Conservation (phyloP, 495 filamentous ascomycete genomes). For the Penicillium daleae region DNA sequence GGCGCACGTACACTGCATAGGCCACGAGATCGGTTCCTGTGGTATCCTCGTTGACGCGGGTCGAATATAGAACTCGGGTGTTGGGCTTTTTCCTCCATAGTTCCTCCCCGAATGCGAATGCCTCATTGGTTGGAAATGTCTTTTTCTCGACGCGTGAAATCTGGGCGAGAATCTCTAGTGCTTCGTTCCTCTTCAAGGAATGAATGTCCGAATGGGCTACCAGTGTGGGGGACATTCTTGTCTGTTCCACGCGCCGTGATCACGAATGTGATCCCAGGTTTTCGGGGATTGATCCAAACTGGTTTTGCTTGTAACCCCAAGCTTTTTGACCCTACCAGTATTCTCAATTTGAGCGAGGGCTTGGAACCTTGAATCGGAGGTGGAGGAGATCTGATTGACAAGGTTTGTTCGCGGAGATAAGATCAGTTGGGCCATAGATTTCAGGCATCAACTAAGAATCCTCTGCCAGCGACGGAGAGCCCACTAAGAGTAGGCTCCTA, state of each 20-base stretch:
- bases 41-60: slow-evolving; percentile 26
- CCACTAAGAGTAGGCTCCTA: too few species aligned
- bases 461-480: too few species aligned
- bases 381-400: background rate
- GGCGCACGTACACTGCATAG: slow-evolving; percentile 59
- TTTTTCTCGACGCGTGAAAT: slow-evolving; percentile 58
- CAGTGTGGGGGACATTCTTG: slow-evolving; percentile 39
- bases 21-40: slow-evolving; percentile 39
- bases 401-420: background rate
- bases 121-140: slow-evolving; percentile 61
- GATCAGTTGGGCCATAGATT: background rate
- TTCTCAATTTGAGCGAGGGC: background rate
- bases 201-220: slow-evolving; percentile 48
- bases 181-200: slow-evolving; percentile 44
- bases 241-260: slow-evolving; percentile 23
- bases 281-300: background rate
- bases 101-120: slow-evolving; percentile 55
- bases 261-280: slow-evolving; percentile 15
- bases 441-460: background rate
- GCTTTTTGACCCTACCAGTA: background rate
- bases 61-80: slow-evolving; percentile 53
- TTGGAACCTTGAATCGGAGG: background rate
- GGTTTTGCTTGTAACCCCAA: background rate
- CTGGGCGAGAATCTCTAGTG: slow-evolving; percentile 44
- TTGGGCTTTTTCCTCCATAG: slow-evolving; percentile 58